These are phyloP conservation scores for Priceomyces fermenticarens DNA, from an alignment of 805 yeast genomes.

Conservation along the genomic window DNA sequence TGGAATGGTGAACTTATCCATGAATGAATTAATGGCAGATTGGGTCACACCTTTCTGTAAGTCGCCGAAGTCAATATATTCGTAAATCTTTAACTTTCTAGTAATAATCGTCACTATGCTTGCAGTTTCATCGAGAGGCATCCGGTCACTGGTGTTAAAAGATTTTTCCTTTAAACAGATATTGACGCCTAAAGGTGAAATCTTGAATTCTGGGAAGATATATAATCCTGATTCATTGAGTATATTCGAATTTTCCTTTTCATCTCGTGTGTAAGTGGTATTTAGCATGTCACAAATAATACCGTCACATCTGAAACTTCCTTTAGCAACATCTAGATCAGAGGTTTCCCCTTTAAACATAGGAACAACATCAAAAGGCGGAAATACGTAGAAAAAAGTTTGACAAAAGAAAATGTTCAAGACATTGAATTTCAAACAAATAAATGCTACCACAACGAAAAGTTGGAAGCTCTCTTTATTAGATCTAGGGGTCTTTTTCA, in stretches of 20 bases:
- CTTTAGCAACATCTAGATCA: too few relatives aligned
- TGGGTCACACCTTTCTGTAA: too few relatives aligned
- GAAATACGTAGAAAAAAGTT: slow-evolving; percentile 8
- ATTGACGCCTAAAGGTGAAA: slow-evolving; percentile 5
- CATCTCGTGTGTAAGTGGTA: slow-evolving; percentile 18
- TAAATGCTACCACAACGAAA: not conserved
- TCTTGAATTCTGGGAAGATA: slow-evolving; percentile 13
- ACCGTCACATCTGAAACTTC: too few relatives aligned
- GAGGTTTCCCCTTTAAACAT: not conserved
- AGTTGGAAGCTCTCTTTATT: not conserved
- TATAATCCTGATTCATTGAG: slow-evolving; percentile 15
- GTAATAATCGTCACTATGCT: too few relatives aligned
- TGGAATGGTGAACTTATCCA: too few relatives aligned
- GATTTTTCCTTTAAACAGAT: slow-evolving; percentile 10
- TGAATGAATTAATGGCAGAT: too few relatives aligned
- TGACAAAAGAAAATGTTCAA: slow-evolving; percentile 6
- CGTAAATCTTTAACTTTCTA: too few relatives aligned
- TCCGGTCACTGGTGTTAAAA: slow-evolving; percentile 5
- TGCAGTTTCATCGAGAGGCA: too few relatives aligned
- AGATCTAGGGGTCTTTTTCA: not conserved
- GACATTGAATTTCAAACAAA: slow-evolving; percentile 4
- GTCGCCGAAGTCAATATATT: too few relatives aligned
- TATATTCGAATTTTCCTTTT: slow-evolving; percentile 13
- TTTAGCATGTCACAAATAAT: slow-evolving; percentile 5
- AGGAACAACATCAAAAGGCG: slow-evolving; percentile 14